phyloP scores from a whole-genome alignment of 495 filamentous ascomycete genomes.

The Letharia lupina region DNA sequence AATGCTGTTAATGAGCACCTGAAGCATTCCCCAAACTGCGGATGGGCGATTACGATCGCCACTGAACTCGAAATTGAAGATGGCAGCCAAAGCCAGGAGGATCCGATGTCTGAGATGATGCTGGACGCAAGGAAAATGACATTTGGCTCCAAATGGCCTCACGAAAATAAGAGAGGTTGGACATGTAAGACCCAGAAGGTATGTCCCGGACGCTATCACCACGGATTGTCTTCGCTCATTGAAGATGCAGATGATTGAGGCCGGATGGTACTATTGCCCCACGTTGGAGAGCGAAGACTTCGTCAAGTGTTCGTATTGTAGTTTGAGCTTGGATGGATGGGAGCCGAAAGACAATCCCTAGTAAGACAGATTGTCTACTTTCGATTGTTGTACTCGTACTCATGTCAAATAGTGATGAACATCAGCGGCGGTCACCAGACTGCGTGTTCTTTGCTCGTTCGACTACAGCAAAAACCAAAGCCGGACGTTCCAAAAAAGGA shows the following conservation, averaged over 20 bases:
- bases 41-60: slow-evolving; percentile 75
- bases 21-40: slow-evolving; percentile 69
- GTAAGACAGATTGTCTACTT: slow-evolving; percentile 41
- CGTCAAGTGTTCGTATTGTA: slow-evolving; percentile 82
- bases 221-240: slow-evolving; percentile 24
- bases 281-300: slow-evolving; percentile 71
- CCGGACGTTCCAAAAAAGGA: slow-evolving; percentile 42
- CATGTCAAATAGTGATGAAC: slow-evolving; percentile 61
- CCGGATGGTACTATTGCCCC: slow-evolving; percentile 90
- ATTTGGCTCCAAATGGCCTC: slow-evolving; percentile 72
- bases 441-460: slow-evolving; percentile 72
- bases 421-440: slow-evolving; percentile 63
- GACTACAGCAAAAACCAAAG: slow-evolving; percentile 43
- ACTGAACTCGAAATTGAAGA: slow-evolving; percentile 60
- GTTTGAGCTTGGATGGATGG: slow-evolving; percentile 80
- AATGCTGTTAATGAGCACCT: slow-evolving; percentile 75
- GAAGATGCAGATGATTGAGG: slow-evolving; percentile 65
- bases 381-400: slow-evolving; percentile 24
- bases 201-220: slow-evolving; percentile 24
- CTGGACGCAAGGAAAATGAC: slow-evolving; percentile 69
- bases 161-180: slow-evolving; percentile 83
- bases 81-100: slow-evolving; percentile 48
- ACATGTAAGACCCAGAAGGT: slow-evolving; percentile 81
- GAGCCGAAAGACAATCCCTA: slow-evolving; percentile 81
- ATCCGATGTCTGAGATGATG: slow-evolving; percentile 64